phyloP scores from a whole-genome alignment of 208 protist species.

The Trypanosoma vivax region DNA sequence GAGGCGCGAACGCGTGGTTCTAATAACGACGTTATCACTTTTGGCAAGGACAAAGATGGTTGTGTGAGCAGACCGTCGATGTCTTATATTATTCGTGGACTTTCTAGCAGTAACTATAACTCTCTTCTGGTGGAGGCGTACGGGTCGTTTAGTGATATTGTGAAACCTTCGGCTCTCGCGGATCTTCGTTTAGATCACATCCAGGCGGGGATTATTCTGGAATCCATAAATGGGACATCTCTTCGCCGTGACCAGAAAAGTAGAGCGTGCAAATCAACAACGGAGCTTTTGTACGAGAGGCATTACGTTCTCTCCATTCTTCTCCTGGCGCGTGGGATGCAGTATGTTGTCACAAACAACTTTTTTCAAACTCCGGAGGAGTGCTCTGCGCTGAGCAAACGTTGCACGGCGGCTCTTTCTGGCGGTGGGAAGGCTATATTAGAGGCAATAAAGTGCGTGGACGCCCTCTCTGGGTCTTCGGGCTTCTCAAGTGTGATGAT shows the following conservation, averaged over 20 bases:
- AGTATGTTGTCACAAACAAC: conserved; percentile 37
- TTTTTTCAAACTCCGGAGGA: conserved; percentile 34
- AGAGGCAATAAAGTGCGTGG: conserved; percentile 3
- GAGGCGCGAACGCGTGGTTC: conserved; percentile 4
- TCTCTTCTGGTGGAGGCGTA: conserved; percentile 30
- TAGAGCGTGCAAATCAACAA: conserved; percentile 15
- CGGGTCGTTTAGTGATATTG: conserved; percentile 30
- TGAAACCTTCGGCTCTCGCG: conserved; percentile 28
- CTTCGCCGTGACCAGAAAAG: conserved; percentile 52
- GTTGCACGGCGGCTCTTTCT: conserved; percentile 23
- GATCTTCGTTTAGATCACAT: conserved; percentile 46
- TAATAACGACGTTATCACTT: conserved; percentile 29
- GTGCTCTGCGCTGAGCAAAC: conserved; percentile 30
- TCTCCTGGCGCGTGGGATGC: conserved; percentile 60
- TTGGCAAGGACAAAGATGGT: conserved; percentile 16
- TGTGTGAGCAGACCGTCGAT: conserved; percentile 22
- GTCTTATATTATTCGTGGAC: conserved; percentile 30
- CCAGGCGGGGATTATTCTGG: conserved; percentile 30
- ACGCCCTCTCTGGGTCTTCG: not conserved
- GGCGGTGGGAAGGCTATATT: conserved; percentile 29
- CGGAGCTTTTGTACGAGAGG: conserved; percentile 14
- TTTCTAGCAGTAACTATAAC: conserved; percentile 18
- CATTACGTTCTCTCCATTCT: conserved; percentile 43
- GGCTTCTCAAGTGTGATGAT: conserved; percentile 8
- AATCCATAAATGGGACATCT: conserved; percentile 38